phyloP scores from a whole-genome alignment of 805 yeast genomes.

The Blastobotrys robertii region DNA sequence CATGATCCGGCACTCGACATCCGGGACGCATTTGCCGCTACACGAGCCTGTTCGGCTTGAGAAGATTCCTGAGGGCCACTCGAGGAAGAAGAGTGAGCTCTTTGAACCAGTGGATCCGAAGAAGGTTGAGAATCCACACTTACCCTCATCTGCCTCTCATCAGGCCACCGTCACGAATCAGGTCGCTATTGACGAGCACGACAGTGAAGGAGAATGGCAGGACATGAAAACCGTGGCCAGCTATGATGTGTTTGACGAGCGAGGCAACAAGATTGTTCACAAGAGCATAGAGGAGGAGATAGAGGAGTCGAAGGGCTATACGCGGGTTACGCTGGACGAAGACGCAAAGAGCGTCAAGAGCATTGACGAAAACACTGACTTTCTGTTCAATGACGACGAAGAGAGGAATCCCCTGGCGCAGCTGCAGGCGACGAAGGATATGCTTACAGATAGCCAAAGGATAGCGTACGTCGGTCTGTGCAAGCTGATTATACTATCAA shows the following conservation, averaged over 20 bases:
- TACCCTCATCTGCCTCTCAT: neutral
- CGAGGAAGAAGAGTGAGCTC: neutral
- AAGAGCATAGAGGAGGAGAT: slow-evolving; percentile 5
- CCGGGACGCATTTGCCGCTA: neutral
- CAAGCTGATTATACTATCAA: slow-evolving; percentile 62
- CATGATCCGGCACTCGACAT: slow-evolving; percentile 12
- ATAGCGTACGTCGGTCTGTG: slow-evolving; percentile 87
- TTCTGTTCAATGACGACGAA: slow-evolving; percentile 37
- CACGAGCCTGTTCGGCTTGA: neutral
- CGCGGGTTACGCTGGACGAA: slow-evolving; percentile 78
- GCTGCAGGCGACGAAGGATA: slow-evolving; percentile 65
- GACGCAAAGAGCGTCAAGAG: slow-evolving; percentile 58
- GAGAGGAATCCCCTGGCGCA: slow-evolving; percentile 48
- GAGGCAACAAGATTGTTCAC: slow-evolving; percentile 35
- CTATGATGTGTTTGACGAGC: slow-evolving; percentile 68
- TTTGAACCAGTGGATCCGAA: neutral
- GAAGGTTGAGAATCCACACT: neutral
- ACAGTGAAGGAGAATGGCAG: slow-evolving; percentile 51
- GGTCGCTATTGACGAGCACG: slow-evolving; percentile 10
- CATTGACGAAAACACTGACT: slow-evolving; percentile 46
- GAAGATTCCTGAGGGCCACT: neutral
- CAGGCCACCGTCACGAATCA: neutral
- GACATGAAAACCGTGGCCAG: slow-evolving; percentile 77
- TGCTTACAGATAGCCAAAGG: slow-evolving; percentile 75
- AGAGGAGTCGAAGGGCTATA: slow-evolving; percentile 54